phyloP scores from a whole-genome alignment of 805 yeast species.

The Monosporozyma aquatica region DNA sequence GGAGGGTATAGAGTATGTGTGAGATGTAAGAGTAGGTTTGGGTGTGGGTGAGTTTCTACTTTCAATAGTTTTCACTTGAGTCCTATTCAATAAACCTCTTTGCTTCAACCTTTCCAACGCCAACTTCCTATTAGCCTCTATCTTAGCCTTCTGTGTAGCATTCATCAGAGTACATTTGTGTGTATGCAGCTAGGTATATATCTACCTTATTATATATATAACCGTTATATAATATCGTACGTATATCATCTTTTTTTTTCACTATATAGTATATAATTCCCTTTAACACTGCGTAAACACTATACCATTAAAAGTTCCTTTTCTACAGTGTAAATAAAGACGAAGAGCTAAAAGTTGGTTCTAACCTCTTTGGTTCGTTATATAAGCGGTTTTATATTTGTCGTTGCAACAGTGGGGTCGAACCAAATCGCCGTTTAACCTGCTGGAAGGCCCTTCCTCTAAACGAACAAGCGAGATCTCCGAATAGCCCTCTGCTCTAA shows the following conservation, averaged over 20 bases:
- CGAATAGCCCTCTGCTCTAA: not conserved
- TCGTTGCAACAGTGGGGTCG: not conserved
- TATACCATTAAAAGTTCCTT: not conserved
- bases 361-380: too few relatives aligned
- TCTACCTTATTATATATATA: too few relatives aligned
- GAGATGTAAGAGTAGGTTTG: not conserved
- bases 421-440: not conserved
- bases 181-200: not conserved
- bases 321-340: too few relatives aligned
- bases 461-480: conserved; percentile 1
- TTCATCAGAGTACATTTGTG: conserved; percentile 12
- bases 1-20: too few relatives aligned
- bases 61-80: conserved; percentile 17
- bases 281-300: too few relatives aligned
- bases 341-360: too few relatives aligned
- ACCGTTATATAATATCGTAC: too few relatives aligned
- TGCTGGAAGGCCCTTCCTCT: not conserved
- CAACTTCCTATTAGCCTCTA: conserved; percentile 51
- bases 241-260: too few relatives aligned
- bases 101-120: conserved; percentile 52
- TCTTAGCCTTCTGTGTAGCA: conserved; percentile 26
- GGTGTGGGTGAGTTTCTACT: conserved; percentile 12
- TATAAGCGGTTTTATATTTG: too few relatives aligned
- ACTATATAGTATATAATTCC: too few relatives aligned
- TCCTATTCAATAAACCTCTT: conserved; percentile 30